These are phyloP conservation scores for Hyphopichia fennica DNA, from an alignment of 1,139 yeast genomes.

Conservation along the genomic window DNA sequence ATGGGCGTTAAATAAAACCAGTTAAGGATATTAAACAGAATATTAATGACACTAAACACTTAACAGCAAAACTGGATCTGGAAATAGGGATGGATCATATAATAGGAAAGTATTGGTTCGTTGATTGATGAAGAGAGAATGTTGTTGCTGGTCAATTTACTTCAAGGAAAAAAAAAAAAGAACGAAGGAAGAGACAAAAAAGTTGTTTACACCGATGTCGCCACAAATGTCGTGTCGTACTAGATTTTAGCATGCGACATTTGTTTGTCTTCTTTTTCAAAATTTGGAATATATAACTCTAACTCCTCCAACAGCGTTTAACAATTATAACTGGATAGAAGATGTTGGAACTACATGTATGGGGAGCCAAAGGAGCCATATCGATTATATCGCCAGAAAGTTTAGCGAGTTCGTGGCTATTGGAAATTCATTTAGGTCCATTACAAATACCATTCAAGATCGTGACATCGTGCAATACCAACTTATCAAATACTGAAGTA, in stretches of 20 bases:
- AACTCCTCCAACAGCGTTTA: too few relatives aligned
- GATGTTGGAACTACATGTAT: constrained; percentile 50
- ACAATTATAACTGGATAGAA: too few relatives aligned
- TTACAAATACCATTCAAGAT: constrained; percentile 27
- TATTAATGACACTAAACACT: too few relatives aligned
- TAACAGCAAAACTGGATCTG: background rate
- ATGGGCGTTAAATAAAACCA: too few relatives aligned
- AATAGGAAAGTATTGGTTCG: background rate
- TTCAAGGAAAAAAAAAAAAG: background rate
- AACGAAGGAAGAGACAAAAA: background rate
- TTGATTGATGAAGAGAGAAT: background rate
- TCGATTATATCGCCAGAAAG: constrained; percentile 44
- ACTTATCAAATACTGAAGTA: constrained; percentile 48
- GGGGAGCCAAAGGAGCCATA: constrained; percentile 47
- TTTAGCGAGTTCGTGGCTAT: constrained; percentile 38
- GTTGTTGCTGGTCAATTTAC: background rate
- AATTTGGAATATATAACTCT: background rate
- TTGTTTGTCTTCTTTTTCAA: background rate
- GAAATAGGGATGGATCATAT: background rate
- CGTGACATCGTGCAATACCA: constrained; percentile 60
- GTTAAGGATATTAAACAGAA: too few relatives aligned
- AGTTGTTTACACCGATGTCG: too few relatives aligned
- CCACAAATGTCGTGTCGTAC: background rate
- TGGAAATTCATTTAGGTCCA: constrained; percentile 10
- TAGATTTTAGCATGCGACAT: background rate